These are phyloP conservation scores for Stevia rebaudiana DNA, from an alignment of 140 eudicot genomes.

Conservation along the genomic window DNA sequence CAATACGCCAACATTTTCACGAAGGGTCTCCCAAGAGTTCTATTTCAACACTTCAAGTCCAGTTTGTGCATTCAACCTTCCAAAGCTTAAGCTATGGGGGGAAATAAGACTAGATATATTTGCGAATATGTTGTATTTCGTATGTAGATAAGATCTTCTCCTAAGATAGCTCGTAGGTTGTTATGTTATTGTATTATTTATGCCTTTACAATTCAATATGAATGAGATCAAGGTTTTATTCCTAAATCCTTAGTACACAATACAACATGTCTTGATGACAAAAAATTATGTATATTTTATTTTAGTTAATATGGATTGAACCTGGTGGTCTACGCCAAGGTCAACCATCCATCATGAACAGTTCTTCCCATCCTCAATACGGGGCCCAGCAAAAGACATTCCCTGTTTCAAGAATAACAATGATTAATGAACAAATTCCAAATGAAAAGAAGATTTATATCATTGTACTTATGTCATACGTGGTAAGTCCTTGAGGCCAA, in stretches of 20 bases:
- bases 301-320: slow-evolving; percentile 8
- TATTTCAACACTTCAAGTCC: too few species aligned
- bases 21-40: too few species aligned
- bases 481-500: slow-evolving; percentile 92
- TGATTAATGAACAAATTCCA: background rate
- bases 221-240: too few species aligned
- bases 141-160: too few species aligned
- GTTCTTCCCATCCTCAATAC: slow-evolving; percentile 69
- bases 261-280: background rate
- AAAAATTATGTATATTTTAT: background rate
- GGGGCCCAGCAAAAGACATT: slow-evolving; percentile 88
- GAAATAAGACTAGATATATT: too few species aligned
- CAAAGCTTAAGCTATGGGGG: too few species aligned
- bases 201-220: too few species aligned
- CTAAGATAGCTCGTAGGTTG: too few species aligned
- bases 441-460: background rate
- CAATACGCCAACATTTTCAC: too few species aligned
- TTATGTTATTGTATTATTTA: too few species aligned
- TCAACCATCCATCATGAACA: slow-evolving; percentile 98
- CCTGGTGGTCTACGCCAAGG: slow-evolving; percentile 89
- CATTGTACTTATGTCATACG: slow-evolving; percentile 33
- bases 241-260: background rate
- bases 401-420: slow-evolving; percentile 47
- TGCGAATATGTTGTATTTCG: too few species aligned
- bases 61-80: too few species aligned